Evolutionary conservation across 148 eudicot genomes (phyloP).

Genomic region (Talinum fruticosum): DNA sequence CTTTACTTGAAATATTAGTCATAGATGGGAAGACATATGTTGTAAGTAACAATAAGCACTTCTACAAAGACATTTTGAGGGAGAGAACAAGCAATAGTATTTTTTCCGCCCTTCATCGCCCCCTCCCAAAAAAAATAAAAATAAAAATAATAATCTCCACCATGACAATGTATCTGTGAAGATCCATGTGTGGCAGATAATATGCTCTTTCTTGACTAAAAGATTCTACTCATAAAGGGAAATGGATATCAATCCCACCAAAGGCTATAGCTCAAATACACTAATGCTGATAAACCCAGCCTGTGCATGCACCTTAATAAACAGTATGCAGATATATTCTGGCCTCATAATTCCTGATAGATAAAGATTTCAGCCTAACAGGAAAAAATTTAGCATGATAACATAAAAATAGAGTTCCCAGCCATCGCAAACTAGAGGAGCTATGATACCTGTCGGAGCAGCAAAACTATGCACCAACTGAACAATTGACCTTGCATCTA

Average conservation of each 20-base stretch:
- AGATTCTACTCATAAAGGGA: background rate
- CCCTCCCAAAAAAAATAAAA: no score
- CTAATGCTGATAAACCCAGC: background rate
- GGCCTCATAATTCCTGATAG: no score
- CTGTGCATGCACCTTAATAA: background rate
- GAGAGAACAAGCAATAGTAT: no score
- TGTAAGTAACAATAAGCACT: no score
- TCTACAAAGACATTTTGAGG: no score
- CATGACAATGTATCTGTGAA: no score
- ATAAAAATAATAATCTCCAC: no score
- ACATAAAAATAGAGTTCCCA: background rate
- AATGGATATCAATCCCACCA: background rate
- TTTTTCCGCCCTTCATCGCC: no score
- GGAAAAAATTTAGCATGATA: background rate
- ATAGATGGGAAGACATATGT: no score
- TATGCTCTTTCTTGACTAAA: background rate
- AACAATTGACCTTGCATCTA: constrained; percentile 80
- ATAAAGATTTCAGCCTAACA: background rate
- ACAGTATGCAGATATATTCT: no score
- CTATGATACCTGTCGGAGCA: constrained; percentile 66
- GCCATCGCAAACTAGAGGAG: no score
- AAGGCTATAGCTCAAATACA: background rate
- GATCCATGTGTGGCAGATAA: background rate
- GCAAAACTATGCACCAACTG: constrained; percentile 63
- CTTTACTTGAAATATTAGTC: background rate